Conservation (phyloP, 352 stramenopile species). For the Pythium vanterpoolii region DNA sequence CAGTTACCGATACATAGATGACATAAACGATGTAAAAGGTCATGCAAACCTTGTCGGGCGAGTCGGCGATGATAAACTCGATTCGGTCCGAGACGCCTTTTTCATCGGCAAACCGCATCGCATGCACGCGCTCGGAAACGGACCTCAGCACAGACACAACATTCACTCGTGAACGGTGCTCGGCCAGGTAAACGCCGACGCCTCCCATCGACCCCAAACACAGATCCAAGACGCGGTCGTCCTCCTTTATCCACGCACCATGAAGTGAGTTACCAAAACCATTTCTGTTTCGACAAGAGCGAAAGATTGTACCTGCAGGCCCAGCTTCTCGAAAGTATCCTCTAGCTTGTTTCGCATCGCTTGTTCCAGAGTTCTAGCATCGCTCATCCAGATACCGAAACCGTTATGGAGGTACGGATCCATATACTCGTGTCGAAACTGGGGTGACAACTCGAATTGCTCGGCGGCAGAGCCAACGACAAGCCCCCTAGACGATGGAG, state of each 20-base stretch:
- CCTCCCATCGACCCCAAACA: constrained; percentile 78
- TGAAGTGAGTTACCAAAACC: neutral
- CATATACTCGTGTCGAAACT: constrained; percentile 74
- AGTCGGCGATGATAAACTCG: constrained; percentile 69
- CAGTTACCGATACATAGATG: neutral
- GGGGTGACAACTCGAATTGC: constrained; percentile 70
- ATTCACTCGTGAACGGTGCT: constrained; percentile 39
- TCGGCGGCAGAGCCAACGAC: constrained; percentile 66
- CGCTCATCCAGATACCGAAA: constrained; percentile 68
- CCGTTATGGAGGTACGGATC: constrained; percentile 73
- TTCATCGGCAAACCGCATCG: constrained; percentile 56
- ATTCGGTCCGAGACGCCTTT: constrained; percentile 57
- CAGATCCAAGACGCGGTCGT: constrained; percentile 77
- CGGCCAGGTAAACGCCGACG: constrained; percentile 69
- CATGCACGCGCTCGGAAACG: constrained; percentile 50
- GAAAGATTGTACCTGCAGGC: constrained; percentile 39
- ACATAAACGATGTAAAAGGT: no score
- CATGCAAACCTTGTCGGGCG: constrained; percentile 45
- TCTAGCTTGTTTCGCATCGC: constrained; percentile 71
- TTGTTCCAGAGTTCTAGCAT: constrained; percentile 45
- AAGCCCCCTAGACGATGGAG: constrained; percentile 60
- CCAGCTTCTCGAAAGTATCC: constrained; percentile 54
- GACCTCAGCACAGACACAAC: constrained; percentile 62
- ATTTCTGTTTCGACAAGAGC: neutral
- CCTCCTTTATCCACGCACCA: constrained; percentile 23